Base-by-base conservation (phyloP, 129 eudicot genomes). In the Ambrosia artemisiifolia region DNA sequence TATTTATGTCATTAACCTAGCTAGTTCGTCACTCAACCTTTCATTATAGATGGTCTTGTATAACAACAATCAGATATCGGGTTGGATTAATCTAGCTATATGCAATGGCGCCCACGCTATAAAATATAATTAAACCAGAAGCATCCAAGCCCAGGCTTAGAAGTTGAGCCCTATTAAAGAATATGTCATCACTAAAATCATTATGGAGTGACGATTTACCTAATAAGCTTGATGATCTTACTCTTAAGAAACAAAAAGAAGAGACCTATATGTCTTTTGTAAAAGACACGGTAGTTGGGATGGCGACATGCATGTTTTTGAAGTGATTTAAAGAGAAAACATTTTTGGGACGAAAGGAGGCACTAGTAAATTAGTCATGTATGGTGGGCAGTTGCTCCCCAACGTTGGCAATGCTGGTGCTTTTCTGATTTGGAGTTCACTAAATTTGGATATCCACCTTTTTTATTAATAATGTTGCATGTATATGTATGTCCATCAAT, bases 381-480 rank as follows among this genome's bases (percentile, higher is more conserved):
- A 34, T 69, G 75, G 80, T 76, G 64, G 43, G 60, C 63, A 65
- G 50, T 76, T 46, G 70, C 69, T 76, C 80, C 80, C 75, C 38
- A 69, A 48, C 69, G 55, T 14, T 76, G 50, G 80, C 62, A 59
- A 48, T 46, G 62, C 32, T 34, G 75, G 80, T 76, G 80, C 54
- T 76, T 76, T 76, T 69, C 70, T 76, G 80, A 76, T 76, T 19
- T 33, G 80, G 80, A 76, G 63, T 36, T 76, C 80, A 76, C 75
- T 76, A 68, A 11, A 13, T 51, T 51, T 3, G 18, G 35, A 60
- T 44, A 48, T 68, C 49, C 42, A 8, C 32, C 34, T 70, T 62
- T 62, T 76, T 68, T 11, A 46, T 30, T 44, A 72, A 72, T 66
- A 72, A 7, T 16, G 11, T 14, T 40, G 44, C 3, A 40, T 38